These are phyloP conservation scores for Calocybe gangraenosa DNA, from an alignment of 768 basidiomycete genomes.

Conservation along the genomic window DNA sequence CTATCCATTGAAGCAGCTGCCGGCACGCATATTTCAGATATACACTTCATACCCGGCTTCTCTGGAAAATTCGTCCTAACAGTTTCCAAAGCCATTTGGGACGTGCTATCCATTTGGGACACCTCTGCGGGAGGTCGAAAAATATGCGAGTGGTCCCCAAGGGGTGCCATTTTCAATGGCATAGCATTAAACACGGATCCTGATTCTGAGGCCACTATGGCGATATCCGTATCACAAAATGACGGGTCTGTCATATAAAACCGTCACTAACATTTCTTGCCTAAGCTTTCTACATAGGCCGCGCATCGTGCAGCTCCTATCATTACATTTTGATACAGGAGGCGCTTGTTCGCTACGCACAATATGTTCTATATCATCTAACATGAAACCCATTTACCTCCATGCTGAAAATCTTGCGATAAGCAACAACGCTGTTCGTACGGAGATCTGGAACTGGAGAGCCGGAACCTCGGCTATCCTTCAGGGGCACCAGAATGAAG, in stretches of 20 bases:
- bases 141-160: slow-evolving; percentile 49
- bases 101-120: slow-evolving; percentile 53
- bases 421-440: slow-evolving; percentile 47
- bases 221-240: slow-evolving; percentile 39
- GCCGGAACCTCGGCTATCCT: slow-evolving; percentile 43
- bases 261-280: slow-evolving; percentile 15
- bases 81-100: slow-evolving; percentile 66
- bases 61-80: slow-evolving; percentile 44
- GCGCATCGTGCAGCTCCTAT: slow-evolving; percentile 30
- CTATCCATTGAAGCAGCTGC: slow-evolving; percentile 27
- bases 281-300: slow-evolving; percentile 20
- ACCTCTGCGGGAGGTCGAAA: slow-evolving; percentile 21
- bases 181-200: slow-evolving; percentile 46
- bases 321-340: slow-evolving; percentile 13
- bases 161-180: slow-evolving; percentile 49
- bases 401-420: slow-evolving; percentile 50
- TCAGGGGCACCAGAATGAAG: slow-evolving; percentile 26
- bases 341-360: slow-evolving; percentile 25
- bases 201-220: slow-evolving; percentile 42
- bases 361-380: slow-evolving; percentile 32
- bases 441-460: slow-evolving; percentile 55
- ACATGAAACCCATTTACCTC: slow-evolving; percentile 43
- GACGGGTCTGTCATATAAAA: slow-evolving; percentile 36
- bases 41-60: slow-evolving; percentile 48
- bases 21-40: slow-evolving; percentile 44